Evolutionary conservation across 1,139 yeast genomes (phyloP), one percentile per base, ranked within the genome.

Genomic region (Meyerozyma elateridarum): DNA sequence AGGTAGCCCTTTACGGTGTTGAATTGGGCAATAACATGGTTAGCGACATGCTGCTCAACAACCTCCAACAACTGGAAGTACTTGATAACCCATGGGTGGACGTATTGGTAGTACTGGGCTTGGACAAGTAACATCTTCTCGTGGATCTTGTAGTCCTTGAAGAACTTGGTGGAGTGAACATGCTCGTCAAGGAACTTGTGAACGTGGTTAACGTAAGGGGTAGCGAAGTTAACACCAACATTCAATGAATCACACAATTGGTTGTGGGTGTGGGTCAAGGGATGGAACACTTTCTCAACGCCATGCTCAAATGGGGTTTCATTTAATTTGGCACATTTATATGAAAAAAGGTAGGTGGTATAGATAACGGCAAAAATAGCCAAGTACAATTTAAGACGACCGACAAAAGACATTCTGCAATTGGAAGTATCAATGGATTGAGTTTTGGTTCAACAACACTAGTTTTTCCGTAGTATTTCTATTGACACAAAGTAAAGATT

Each of bases 281-380:
- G 73, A 42, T 65, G 71, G 44, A 63, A 49, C 31, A 61, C 54
- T 14, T 40, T 31, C 32, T 55, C 48, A 37, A 50, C 51, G 20
- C 49, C 54, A 37, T 51, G 56, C 35, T 58, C 55, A 36, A 61
- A 48, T 17, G 60, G 50, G 12, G 59, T 44, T 42, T 59, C 60
- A 35, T 56, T 46, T 41, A 64, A 57, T 26, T 54, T 45, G 31
- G 54, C 59, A 50, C 74, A 68, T 47, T 67, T 67, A 54, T 62
- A 67, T 28, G 56, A 48, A 44, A 53, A 53, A 45, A 68, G 63
- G 51, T 68, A 68, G 20, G 59, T 39, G 25, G 60, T 44, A 49
- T 68, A 68, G 31, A 63, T 41, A 25, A 58, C 49, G 32, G 64
- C 39, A 34, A 61, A 45, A 31, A 58, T 46, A 32, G 59, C 39